Evolutionary conservation across 345 rosid species (phyloP).

Genomic region (Murraya paniculata): DNA sequence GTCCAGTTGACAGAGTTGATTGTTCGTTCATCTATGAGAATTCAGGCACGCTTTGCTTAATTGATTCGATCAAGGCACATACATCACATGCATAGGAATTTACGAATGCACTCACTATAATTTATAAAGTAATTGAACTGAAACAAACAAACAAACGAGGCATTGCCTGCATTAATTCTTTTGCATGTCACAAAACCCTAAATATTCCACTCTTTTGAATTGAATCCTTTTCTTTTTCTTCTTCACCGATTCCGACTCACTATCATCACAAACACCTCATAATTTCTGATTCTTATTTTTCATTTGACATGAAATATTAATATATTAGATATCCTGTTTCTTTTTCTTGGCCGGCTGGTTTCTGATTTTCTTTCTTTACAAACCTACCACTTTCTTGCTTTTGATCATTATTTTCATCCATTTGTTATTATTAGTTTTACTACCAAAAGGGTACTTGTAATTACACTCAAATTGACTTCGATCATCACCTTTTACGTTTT

Average conservation of each 20-base stretch:
- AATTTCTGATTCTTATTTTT: constrained; percentile 12
- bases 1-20: constrained; percentile 8
- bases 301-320: neutral
- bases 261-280: constrained; percentile 20
- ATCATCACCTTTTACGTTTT: constrained; percentile 2
- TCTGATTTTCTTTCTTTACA: constrained; percentile 22
- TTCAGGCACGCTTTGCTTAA: constrained; percentile 40
- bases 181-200: constrained; percentile 41
- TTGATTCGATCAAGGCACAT: constrained; percentile 21
- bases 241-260: constrained; percentile 20
- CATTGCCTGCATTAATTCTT: constrained; percentile 2
- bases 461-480: constrained; percentile 39
- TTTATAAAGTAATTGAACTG: neutral
- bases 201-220: constrained; percentile 26
- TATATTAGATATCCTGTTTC: neutral
- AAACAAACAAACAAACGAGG: neutral
- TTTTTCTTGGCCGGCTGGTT: constrained; percentile 18
- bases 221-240: neutral
- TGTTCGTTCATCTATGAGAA: constrained; percentile 19
- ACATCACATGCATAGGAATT: constrained; percentile 20
- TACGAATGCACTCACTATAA: constrained; percentile 13
- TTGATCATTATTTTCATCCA: constrained; percentile 28
- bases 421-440: constrained; percentile 34
- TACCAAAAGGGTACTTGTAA: constrained; percentile 35
- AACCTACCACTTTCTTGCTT: constrained; percentile 29